phyloP scores from a whole-genome alignment of 2,329 filamentous ascomycete genomes.

The Colletotrichum spinosum region DNA sequence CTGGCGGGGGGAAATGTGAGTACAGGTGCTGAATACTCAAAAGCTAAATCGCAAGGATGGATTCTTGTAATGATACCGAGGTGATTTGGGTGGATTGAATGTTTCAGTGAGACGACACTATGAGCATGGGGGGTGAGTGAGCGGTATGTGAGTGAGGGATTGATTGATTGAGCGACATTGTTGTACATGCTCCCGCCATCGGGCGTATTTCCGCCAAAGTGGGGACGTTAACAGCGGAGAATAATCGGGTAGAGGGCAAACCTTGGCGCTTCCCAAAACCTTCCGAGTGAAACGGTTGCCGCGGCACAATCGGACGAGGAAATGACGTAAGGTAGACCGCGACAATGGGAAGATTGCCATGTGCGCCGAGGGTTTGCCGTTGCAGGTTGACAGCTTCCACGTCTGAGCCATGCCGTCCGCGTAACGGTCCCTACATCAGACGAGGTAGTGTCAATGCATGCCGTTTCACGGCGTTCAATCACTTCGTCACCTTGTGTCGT shows the following conservation, averaged over 20 bases:
- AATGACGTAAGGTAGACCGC: constrained; percentile 19
- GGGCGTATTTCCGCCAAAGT: background rate
- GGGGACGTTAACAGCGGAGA: background rate
- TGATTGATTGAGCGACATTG: constrained; percentile 15
- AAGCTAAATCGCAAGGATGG: too few relatives aligned
- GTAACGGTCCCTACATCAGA: constrained; percentile 9
- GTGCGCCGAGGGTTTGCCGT: background rate
- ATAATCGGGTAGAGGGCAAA: constrained; percentile 11
- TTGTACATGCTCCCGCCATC: background rate
- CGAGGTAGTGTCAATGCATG: constrained; percentile 26
- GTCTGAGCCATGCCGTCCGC: background rate
- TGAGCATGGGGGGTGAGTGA: constrained; percentile 11
- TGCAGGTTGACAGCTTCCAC: constrained; percentile 20
- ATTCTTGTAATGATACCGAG: too few relatives aligned
- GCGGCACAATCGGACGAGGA: constrained; percentile 31
- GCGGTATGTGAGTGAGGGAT: constrained; percentile 19
- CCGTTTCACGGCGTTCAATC: constrained; percentile 10
- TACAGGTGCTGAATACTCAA: too few relatives aligned
- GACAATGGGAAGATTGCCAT: constrained; percentile 7
- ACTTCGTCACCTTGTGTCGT: background rate
- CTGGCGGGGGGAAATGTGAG: too few relatives aligned
- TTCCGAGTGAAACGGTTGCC: constrained; percentile 24
- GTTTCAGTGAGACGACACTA: background rate
- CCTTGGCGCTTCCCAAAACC: constrained; percentile 13
- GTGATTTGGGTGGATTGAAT: background rate